Evolutionary conservation across 75 land plant species (phyloP), one percentile per base, ranked within the genome.

Genomic region (Picea sitchensis): DNA sequence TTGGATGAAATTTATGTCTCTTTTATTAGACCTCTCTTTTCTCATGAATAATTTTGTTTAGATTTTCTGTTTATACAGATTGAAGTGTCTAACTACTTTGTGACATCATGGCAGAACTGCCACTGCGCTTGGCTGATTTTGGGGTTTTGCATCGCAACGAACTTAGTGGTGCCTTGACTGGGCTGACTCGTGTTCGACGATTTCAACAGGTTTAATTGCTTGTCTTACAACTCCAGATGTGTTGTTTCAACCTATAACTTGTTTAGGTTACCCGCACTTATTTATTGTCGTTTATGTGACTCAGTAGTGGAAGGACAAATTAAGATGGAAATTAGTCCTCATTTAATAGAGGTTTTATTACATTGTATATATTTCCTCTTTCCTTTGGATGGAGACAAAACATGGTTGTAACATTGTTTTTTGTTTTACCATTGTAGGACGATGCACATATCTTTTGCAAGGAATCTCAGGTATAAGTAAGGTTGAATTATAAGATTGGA

Each of bases 361-460:
- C 23, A 4, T 56, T 30, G 9, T 14, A 74, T 26, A n/a, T 56
- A 17, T 36, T 34, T 5, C 15, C 15, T 4, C 18, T 68, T 38
- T 32, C 6, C n/a, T 68, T 15, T 8, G 18, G 44, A 69, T 69
- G 51, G 2, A 2, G 20, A 41, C 11, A 41, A 6, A 68, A 8
- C 44, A 71, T 11, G n/a, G 44, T 80, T 57, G 56, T 26, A 30
- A 31, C 47, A 79, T 60, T 57, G 32, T 14, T 54, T 59, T 60
- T 13, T 76, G 44, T 41, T 51, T 72, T 62, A 47, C 72, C 80
- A 23, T 78, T 80, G 79, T 95, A 98, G 98, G 99, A 98, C 81
- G 99, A 98, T 91, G 99, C 99, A 69, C 99, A 98, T 72, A 98
- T 98, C 30, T 98, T 98, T 82, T 95, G 99, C 76, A 87, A 91